A percentile compares a stretch with the other conserved stretches of the same genome.
These are phyloP conservation scores for Heritiera fomes DNA, from an alignment of 345 rosid genomes.

Conservation along the genomic window DNA sequence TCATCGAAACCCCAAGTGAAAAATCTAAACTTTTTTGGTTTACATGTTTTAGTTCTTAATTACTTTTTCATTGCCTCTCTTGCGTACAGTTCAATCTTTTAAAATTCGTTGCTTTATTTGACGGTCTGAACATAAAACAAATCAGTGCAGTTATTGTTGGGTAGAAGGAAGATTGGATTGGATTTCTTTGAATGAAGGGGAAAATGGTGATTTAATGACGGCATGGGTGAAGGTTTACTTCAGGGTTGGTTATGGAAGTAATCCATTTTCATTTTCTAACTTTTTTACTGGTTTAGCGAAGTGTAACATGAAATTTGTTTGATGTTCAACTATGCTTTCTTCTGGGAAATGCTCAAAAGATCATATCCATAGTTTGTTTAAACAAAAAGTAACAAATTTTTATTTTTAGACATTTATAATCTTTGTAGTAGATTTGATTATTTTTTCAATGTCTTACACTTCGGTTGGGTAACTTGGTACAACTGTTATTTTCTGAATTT, in stretches of 20 bases:
- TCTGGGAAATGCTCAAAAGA: not conserved
- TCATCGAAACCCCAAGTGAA: not conserved
- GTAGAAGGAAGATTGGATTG: not conserved
- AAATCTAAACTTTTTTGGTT: not conserved
- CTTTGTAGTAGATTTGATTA: not conserved
- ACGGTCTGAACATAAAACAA: not conserved
- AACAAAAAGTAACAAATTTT: not conserved
- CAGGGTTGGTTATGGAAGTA: conserved; percentile 6
- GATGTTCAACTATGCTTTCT: not conserved
- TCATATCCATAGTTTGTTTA: not conserved
- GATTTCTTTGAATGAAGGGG: conserved; percentile 6
- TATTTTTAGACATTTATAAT: not conserved
- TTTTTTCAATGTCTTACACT: not conserved
- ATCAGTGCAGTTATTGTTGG: not conserved
- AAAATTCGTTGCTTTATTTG: not conserved
- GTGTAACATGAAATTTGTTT: not conserved
- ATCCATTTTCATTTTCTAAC: not conserved
- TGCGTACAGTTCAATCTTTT: not conserved
- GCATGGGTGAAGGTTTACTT: not conserved
- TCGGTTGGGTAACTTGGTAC: not conserved
- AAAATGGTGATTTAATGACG: conserved; percentile 2
- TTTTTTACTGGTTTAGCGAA: not conserved
- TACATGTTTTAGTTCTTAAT: not conserved
- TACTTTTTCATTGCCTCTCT: not conserved
- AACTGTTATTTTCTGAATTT: not conserved